phyloP scores from a whole-genome alignment of 2,329 filamentous ascomycete genomes.

The Teratosphaeria pseudoeucalypti region DNA sequence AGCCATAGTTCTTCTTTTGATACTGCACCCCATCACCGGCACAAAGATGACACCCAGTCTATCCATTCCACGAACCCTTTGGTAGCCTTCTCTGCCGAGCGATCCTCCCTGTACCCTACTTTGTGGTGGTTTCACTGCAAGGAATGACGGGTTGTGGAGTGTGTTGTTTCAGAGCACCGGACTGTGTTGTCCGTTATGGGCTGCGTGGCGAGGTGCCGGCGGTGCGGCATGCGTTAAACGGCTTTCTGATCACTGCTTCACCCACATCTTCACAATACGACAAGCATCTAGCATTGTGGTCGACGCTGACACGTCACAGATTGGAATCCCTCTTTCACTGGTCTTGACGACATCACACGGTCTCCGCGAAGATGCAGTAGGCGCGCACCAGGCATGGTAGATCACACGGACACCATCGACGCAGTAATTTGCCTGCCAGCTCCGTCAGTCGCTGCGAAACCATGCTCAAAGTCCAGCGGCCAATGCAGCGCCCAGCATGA shows the following conservation, averaged over 20 bases:
- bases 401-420: not conserved
- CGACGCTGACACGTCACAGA: not conserved
- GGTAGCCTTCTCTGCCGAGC: conserved; percentile 27
- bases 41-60: conserved; percentile 29
- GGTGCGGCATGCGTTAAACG: conserved; percentile 29
- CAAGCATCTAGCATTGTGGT: not conserved
- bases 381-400: not conserved
- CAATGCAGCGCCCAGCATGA: conserved; percentile 1
- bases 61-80: conserved; percentile 30
- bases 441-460: not conserved
- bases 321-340: not conserved
- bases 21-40: not conserved
- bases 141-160: conserved; percentile 32
- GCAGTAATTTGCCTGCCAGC: not conserved
- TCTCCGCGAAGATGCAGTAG: not conserved
- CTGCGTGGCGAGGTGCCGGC: conserved; percentile 24
- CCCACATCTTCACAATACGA: not conserved
- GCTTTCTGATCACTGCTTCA: conserved; percentile 24
- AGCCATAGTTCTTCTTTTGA: not conserved
- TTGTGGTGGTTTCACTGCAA: conserved; percentile 10
- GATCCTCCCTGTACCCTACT: conserved; percentile 29
- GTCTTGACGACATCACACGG: not conserved
- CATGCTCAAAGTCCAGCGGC: not conserved
- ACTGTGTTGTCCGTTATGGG: conserved; percentile 26
- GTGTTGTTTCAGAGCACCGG: conserved; percentile 25